Conservation (phyloP, 306 rosid genomes). For the Dalbergia oliveri region DNA sequence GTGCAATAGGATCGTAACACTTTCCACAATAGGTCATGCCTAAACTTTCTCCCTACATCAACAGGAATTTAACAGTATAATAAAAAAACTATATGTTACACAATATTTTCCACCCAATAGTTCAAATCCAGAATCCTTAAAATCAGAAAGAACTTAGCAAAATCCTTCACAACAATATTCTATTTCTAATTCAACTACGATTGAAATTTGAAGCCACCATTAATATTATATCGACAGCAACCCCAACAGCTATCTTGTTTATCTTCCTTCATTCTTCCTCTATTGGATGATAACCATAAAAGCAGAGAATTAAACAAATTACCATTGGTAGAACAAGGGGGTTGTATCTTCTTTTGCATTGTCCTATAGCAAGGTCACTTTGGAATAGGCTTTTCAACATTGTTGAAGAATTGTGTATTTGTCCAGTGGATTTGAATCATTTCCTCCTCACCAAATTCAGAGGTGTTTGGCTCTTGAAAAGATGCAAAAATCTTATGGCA, state of each 20-base stretch:
- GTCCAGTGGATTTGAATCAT: too few relatives aligned
- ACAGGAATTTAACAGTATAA: too few relatives aligned
- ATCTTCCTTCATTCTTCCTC: neutral
- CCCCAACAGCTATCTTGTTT: conserved; percentile 14
- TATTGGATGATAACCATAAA: conserved; percentile 11
- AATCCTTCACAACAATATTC: conserved; percentile 28
- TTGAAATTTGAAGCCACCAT: conserved; percentile 4
- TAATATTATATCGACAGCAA: conserved; percentile 1
- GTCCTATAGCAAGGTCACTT: neutral
- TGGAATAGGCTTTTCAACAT: too few relatives aligned
- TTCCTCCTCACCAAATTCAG: too few relatives aligned
- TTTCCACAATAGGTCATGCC: too few relatives aligned
- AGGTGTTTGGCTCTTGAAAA: too few relatives aligned
- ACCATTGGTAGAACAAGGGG: neutral
- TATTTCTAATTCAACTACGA: neutral
- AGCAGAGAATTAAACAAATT: conserved; percentile 16
- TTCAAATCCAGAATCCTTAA: conserved; percentile 35
- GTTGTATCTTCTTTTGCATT: neutral
- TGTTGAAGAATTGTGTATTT: too few relatives aligned
- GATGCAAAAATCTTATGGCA: too few relatives aligned
- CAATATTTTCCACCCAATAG: conserved; percentile 21
- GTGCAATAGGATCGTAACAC: too few relatives aligned
- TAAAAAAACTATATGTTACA: too few relatives aligned
- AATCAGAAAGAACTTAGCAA: conserved; percentile 41
- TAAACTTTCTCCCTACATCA: too few relatives aligned